These are phyloP conservation scores for Lichtheimia ornata DNA, from an alignment of 371 early-diverging fungal species.

Conservation along the genomic window DNA sequence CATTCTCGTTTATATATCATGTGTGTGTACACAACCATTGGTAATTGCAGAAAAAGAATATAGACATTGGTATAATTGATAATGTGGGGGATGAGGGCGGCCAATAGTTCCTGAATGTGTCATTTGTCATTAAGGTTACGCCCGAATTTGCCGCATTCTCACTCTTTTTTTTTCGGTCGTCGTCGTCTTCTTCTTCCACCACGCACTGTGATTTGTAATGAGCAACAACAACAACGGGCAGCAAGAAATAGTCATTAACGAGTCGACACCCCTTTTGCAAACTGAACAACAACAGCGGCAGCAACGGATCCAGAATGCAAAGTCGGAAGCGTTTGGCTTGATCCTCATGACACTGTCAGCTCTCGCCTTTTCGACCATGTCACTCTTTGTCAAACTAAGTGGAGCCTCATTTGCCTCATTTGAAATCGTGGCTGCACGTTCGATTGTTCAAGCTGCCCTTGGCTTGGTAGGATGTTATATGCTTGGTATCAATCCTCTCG, in stretches of 20 bases:
- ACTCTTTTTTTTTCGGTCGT: background rate
- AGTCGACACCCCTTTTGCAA: constrained; percentile 11
- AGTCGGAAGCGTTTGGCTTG: constrained; percentile 26
- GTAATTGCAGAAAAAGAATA: background rate
- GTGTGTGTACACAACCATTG: background rate
- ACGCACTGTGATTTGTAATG: background rate
- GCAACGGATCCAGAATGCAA: background rate
- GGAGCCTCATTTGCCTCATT: constrained; percentile 57
- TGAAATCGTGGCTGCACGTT: constrained; percentile 72
- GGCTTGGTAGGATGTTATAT: constrained; percentile 55
- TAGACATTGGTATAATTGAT: background rate
- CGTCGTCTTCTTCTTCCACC: constrained; percentile 5
- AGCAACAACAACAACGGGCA: no score
- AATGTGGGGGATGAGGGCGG: background rate
- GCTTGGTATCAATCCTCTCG: constrained; percentile 58
- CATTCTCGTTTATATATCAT: no score
- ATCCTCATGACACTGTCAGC: constrained; percentile 66
- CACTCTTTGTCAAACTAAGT: constrained; percentile 67
- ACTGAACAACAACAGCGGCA: background rate
- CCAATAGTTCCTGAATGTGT: background rate
- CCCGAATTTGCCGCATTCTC: background rate
- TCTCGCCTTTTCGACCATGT: constrained; percentile 67
- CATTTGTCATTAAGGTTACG: background rate
- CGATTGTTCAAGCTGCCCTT: constrained; percentile 60
- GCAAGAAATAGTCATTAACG: constrained; percentile 1